Conservation (phyloP, 164 flowering plant species). For the Macadamia integrifolia region DNA sequence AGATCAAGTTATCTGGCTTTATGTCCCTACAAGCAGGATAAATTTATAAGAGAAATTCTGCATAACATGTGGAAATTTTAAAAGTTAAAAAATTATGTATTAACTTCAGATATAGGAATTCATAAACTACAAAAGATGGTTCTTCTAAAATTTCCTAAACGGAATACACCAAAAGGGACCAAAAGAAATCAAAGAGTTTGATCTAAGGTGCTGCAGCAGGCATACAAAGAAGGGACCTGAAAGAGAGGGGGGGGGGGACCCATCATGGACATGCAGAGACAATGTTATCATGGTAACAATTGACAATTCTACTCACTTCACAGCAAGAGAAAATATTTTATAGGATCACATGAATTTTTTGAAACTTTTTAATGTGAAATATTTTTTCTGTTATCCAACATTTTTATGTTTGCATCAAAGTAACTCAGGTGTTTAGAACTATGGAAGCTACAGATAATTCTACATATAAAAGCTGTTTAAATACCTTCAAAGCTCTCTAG, state of each 20-base stretch:
- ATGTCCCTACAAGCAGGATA: slow-evolving; percentile 62
- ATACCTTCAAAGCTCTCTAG: too few relatives aligned
- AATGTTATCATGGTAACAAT: neutral
- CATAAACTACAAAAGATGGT: too few relatives aligned
- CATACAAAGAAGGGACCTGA: neutral
- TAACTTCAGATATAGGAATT: too few relatives aligned
- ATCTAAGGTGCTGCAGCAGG: neutral
- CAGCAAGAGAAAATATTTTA: neutral
- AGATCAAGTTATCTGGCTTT: slow-evolving; percentile 87
- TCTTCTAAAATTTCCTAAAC: too few relatives aligned
- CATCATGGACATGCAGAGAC: neutral
- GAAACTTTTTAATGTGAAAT: neutral
- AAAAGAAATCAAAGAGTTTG: neutral
- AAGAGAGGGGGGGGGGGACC: neutral
- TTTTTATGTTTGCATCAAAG: too few relatives aligned
- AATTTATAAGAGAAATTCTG: neutral
- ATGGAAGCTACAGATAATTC: too few relatives aligned
- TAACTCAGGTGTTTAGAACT: too few relatives aligned
- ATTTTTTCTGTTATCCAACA: too few relatives aligned
- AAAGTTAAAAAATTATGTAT: too few relatives aligned
- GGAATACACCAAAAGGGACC: too few relatives aligned
- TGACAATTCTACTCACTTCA: neutral
- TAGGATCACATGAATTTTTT: neutral
- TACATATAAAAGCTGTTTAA: too few relatives aligned
- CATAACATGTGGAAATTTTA: too few relatives aligned